Percentiles rank a stretch among this genome's conserved stretches.
phyloP scores from a whole-genome alignment of 2,329 filamentous ascomycete genomes.

The Phialocephala sp. region DNA sequence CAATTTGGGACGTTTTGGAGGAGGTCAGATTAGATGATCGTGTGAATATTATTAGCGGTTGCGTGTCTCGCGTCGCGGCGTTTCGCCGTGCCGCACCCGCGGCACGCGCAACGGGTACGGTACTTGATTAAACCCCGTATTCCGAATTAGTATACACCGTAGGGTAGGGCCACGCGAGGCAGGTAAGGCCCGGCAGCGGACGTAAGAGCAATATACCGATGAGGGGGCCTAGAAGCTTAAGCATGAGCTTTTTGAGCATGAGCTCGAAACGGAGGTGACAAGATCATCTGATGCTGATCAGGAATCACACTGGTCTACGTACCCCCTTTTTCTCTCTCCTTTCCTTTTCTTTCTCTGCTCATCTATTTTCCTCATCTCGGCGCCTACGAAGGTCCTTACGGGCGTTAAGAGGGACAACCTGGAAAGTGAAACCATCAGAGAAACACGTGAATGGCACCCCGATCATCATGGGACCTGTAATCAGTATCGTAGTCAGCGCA shows the following conservation, averaged over 20 bases:
- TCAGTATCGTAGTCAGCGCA: no score
- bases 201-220: slow-evolving; percentile 3
- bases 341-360: neutral
- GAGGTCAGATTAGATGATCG: neutral
- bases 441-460: neutral
- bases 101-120: neutral
- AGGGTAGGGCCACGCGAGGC: no score
- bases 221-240: no score
- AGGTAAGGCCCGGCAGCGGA: neutral
- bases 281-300: slow-evolving; percentile 4
- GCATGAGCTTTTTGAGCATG: no score
- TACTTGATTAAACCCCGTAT: neutral
- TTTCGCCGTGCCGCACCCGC: neutral
- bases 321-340: neutral
- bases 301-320: neutral
- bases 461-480: slow-evolving; percentile 1
- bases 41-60: neutral
- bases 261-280: neutral
- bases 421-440: neutral
- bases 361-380: neutral
- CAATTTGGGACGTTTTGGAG: neutral
- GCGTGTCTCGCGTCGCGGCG: neutral
- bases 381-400: neutral
- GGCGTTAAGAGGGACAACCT: no score
- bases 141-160: neutral